Conservation (phyloP, 2,329 filamentous ascomycete genomes). For the Alternaria triticimaculans region DNA sequence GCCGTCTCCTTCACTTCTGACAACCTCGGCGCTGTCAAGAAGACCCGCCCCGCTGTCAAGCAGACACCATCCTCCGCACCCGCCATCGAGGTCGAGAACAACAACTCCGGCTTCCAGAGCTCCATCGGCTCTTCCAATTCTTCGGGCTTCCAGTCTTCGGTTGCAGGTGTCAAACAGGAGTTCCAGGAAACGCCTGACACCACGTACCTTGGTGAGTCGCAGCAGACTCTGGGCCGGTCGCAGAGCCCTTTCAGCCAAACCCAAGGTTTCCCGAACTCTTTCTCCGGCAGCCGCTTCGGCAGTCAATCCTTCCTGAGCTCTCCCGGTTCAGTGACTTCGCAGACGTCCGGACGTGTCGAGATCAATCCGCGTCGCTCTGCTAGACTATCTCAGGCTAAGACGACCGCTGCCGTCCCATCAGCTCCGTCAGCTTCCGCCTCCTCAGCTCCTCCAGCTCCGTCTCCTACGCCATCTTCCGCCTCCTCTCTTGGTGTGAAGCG, state of each 20-base stretch:
- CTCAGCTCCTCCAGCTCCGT: background rate
- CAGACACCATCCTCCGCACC: fast-evolving
- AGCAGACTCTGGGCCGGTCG: background rate
- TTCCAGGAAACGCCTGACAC: background rate
- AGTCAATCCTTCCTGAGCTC: background rate
- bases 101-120: too few species aligned
- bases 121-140: fast-evolving
- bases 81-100: background rate
- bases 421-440: background rate
- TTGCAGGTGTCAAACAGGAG: background rate
- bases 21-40: too few species aligned
- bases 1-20: background rate
- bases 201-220: background rate
- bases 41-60: too few species aligned
- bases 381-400: background rate
- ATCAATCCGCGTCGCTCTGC: background rate
- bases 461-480: background rate
- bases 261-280: background rate
- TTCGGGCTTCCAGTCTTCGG: background rate
- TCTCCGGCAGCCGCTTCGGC: background rate
- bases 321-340: background rate
- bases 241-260: background rate
- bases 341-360: background rate
- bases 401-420: background rate
- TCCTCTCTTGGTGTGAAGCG: background rate